Base-by-base conservation (phyloP, 129 eudicot species). In the Artemisia argyi region DNA sequence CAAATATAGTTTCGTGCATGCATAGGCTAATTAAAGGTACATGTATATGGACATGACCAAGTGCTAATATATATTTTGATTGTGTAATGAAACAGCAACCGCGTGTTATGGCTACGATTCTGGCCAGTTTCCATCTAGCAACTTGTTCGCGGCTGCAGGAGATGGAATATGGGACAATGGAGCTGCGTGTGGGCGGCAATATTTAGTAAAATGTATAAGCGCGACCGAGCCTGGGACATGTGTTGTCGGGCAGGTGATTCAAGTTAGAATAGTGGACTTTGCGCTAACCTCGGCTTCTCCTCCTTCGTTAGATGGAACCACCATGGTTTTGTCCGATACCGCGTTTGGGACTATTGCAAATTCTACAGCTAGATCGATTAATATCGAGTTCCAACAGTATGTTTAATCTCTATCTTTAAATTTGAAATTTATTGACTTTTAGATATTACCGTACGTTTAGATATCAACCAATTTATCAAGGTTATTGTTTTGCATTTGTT, bases 161-260 rank as follows among this genome's bases (percentile, higher is more conserved):
- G 85, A 80, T 6, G 96, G 89, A 14, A 83, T 89, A 7, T 89
- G 96, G 96, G 92, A 84, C 80, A 84, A 89, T 51, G 92, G 92
- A 13, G 96, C 96, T 0, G 79, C 96, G 7, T 86, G 92, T 30
- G 96, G 96, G 55, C 72, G 92, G 16, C 89, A 80, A 30, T 89
- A 89, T 53, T 51, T 85, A 84, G 90, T 84, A 61, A 82, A 83
- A 62, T 89, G 96, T 66, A 82, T 86, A 48, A 89, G 90, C 53
- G 90, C 90, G 2, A 54, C 50, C 5, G 66, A 16, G 7, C 76
- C 76, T 0, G 73, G 73, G 48, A 80, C 82, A 11, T 87, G 92
- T 65, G 54, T 66, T 13, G 32, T 22, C 0, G 86, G 56, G 24
- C 60, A 77, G 39, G 73, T 85, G 26, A 82, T 87, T 77, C 87